Evolutionary conservation across 495 filamentous ascomycete species (phyloP).

Genomic region (Immersiella caudata): DNA sequence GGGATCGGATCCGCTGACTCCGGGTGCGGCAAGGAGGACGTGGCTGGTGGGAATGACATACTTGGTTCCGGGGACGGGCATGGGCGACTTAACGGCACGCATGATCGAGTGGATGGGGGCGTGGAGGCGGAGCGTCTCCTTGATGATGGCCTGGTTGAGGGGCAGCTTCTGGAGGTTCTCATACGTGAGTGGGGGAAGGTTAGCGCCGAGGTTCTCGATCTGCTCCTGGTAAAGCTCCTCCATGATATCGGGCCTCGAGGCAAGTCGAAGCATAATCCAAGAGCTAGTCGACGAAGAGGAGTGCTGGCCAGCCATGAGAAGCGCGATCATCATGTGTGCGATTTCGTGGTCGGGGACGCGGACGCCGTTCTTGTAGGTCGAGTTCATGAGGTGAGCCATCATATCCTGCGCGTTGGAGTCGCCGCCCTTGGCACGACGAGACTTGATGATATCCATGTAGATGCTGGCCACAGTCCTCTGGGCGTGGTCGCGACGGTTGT

Average conservation of each 20-base stretch:
- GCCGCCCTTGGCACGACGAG: constrained; percentile 56
- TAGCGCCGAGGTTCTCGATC: constrained; percentile 59
- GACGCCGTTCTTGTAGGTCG: constrained; percentile 73
- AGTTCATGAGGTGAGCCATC: constrained; percentile 81
- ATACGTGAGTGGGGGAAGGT: constrained; percentile 66
- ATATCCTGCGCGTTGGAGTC: constrained; percentile 65
- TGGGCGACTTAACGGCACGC: constrained; percentile 78
- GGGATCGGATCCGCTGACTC: constrained; percentile 68
- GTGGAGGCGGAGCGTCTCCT: constrained; percentile 80
- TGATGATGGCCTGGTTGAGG: constrained; percentile 70
- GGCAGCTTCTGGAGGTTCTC: constrained; percentile 69
- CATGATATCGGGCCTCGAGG: constrained; percentile 69
- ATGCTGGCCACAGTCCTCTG: constrained; percentile 74
- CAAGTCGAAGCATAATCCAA: constrained; percentile 81
- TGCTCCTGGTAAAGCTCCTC: constrained; percentile 81
- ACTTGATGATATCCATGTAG: constrained; percentile 75
- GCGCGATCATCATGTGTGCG: constrained; percentile 89
- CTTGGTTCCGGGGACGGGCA: constrained; percentile 75
- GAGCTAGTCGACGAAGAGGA: constrained; percentile 78
- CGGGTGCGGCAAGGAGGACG: constrained; percentile 78
- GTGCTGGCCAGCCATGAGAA: constrained; percentile 89
- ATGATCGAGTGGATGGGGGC: constrained; percentile 84
- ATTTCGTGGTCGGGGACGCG: constrained; percentile 76
- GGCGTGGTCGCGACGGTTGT: constrained; percentile 75
- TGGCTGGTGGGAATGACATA: constrained; percentile 77